A percentile compares a stretch with the other conserved stretches of the same genome.
These are phyloP conservation scores for Xylariomycetidae sp. DNA, from an alignment of 2,329 filamentous ascomycete genomes.

Conservation along the genomic window DNA sequence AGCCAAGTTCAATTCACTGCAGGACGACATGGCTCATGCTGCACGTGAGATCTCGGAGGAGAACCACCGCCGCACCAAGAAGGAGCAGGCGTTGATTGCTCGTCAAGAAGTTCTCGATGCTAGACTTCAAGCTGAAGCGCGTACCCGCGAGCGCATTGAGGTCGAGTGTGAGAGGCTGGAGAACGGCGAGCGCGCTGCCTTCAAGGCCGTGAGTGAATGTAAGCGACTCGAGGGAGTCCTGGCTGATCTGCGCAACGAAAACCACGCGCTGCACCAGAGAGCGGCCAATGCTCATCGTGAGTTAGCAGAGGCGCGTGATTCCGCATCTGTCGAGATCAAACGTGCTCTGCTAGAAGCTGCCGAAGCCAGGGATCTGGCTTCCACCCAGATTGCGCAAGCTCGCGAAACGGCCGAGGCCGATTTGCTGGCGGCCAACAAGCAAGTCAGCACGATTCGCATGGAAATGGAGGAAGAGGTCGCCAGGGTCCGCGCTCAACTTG, in stretches of 20 bases:
- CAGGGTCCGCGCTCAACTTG: conserved; percentile 67
- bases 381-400: conserved; percentile 74
- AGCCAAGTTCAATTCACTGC: conserved; percentile 74
- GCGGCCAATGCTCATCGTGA: conserved; percentile 70
- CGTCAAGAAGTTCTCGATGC: conserved; percentile 75
- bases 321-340: conserved; percentile 43
- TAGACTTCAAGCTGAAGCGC: conserved; percentile 67
- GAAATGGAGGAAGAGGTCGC: conserved; percentile 76
- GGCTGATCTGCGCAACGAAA: conserved; percentile 56
- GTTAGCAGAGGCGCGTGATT: conserved; percentile 76
- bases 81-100: conserved; percentile 72
- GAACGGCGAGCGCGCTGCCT: conserved; percentile 56
- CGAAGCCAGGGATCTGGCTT: conserved; percentile 54
- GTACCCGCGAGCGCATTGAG: conserved; percentile 61
- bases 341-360: conserved; percentile 7
- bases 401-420: conserved; percentile 74
- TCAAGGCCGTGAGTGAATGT: conserved; percentile 57
- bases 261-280: conserved; percentile 64
- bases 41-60: conserved; percentile 77
- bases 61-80: conserved; percentile 70
- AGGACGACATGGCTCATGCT: conserved; percentile 78
- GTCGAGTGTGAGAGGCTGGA: conserved; percentile 61
- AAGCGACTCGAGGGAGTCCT: conserved; percentile 53
- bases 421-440: conserved; percentile 75
- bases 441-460: conserved; percentile 76